A percentile compares a stretch with the other conserved stretches of the same genome.
Evolutionary conservation across 2,329 filamentous ascomycete genomes (phyloP).

Genomic region (Colletotrichum euphorbiae): DNA sequence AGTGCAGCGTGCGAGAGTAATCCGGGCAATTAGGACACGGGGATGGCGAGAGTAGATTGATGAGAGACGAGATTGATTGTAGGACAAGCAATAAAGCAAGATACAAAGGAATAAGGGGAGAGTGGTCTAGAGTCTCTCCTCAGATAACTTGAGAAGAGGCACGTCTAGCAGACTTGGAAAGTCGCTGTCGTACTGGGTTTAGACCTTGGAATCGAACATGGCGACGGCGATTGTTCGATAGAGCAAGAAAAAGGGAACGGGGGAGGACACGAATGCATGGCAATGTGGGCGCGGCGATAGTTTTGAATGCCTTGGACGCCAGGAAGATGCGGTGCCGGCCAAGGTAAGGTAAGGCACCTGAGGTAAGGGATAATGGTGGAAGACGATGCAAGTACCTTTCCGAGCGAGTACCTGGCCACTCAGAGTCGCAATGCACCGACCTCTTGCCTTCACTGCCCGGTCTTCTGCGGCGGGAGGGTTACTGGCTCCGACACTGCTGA

Average conservation of each 20-base stretch:
- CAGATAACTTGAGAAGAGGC: conserved; percentile 37
- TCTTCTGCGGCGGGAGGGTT: too few species aligned
- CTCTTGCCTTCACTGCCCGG: neutral
- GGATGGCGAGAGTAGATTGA: conserved; percentile 35
- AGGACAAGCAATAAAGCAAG: conserved; percentile 38
- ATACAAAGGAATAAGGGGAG: conserved; percentile 50
- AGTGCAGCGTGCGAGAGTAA: conserved; percentile 39
- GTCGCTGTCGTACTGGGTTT: conserved; percentile 61
- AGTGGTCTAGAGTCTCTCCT: conserved; percentile 47
- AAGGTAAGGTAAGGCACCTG: neutral
- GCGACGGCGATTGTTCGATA: conserved; percentile 64
- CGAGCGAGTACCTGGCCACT: neutral
- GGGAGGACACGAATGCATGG: conserved; percentile 46
- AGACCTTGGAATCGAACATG: conserved; percentile 67
- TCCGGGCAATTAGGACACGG: conserved; percentile 38
- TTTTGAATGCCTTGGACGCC: conserved; percentile 48
- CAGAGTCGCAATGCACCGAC: neutral
- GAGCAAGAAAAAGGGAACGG: conserved; percentile 50
- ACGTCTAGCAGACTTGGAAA: conserved; percentile 64
- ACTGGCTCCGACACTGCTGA: neutral
- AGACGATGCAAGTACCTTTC: neutral
- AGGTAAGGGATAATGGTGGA: neutral
- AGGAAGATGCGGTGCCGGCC: conserved; percentile 4
- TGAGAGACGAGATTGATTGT: conserved; percentile 33
- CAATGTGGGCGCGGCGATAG: conserved; percentile 46